These are phyloP conservation scores for Pestalotiopsis sp. DNA, from an alignment of 2,329 filamentous ascomycete species.

Conservation along the genomic window DNA sequence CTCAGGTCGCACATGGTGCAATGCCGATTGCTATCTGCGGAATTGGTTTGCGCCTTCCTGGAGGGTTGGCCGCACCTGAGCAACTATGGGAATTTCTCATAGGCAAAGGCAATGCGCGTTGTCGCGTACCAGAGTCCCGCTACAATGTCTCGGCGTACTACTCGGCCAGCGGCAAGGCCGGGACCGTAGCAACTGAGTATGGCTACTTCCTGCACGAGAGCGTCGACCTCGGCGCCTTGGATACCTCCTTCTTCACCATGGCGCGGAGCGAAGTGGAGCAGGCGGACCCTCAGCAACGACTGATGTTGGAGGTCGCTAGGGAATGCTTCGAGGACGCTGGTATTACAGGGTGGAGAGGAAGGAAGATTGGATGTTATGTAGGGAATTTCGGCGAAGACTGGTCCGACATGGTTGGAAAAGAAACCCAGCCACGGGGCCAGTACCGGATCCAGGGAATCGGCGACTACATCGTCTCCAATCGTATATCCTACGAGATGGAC, in stretches of 20 bases:
- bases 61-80: conserved; percentile 19
- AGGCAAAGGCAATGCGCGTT: conserved; percentile 20
- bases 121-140: conserved; percentile 19
- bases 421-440: conserved; percentile 18
- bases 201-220: conserved; percentile 31
- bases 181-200: conserved; percentile 15
- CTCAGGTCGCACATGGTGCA: too few species aligned
- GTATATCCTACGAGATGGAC: conserved; percentile 14
- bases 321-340: conserved; percentile 37
- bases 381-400: conserved; percentile 36
- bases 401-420: conserved; percentile 23
- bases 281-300: conserved; percentile 37
- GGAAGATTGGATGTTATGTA: conserved; percentile 32
- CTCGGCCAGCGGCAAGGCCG: conserved; percentile 13
- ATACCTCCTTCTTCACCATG: conserved; percentile 28
- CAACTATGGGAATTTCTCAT: conserved; percentile 27
- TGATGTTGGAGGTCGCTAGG: conserved; percentile 33
- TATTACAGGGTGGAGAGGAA: conserved; percentile 27
- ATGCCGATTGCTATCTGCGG: conserved; percentile 29
- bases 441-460: conserved; percentile 22
- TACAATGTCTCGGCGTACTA: conserved; percentile 22
- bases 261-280: conserved; percentile 27
- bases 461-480: conserved; percentile 30
- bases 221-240: conserved; percentile 25
- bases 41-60: conserved; percentile 26